Percentiles rank a stretch among this genome's conserved stretches.
Conservation (phyloP, 176 grass and related monocot species). For the Musa schizocarpa region DNA sequence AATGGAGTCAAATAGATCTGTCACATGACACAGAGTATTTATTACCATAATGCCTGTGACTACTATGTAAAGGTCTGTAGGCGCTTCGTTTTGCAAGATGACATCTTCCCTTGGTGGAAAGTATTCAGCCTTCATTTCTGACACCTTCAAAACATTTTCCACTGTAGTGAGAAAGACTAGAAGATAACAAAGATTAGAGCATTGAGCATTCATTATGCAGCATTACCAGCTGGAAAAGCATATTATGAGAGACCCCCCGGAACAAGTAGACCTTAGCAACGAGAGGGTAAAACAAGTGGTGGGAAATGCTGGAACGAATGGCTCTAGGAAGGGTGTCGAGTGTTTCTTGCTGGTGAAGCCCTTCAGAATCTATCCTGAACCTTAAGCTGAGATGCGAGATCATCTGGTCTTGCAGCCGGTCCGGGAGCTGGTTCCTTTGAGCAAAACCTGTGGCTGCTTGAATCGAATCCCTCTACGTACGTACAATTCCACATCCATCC, state of each 20-base stretch:
- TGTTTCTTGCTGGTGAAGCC: conserved; percentile 88
- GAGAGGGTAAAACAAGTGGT: conserved; percentile 59
- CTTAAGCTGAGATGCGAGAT: conserved; percentile 85
- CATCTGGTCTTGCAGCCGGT: conserved; percentile 83
- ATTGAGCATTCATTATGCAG: neutral
- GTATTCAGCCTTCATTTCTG: conserved; percentile 95
- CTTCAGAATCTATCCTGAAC: conserved; percentile 94
- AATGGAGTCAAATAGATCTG: no score
- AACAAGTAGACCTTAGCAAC: conserved; percentile 79
- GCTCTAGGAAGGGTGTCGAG: conserved; percentile 77
- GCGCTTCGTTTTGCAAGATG: conserved; percentile 87
- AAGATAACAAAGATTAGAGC: no score
- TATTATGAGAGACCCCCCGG: conserved; percentile 50
- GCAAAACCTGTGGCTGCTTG: conserved; percentile 84
- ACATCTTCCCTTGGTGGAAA: conserved; percentile 96
- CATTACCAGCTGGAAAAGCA: conserved; percentile 81
- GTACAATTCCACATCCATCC: neutral
- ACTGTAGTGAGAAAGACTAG: no score
- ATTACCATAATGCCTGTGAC: conserved; percentile 62
- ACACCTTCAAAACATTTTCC: conserved; percentile 32
- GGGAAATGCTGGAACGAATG: conserved; percentile 89
- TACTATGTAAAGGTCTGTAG: conserved; percentile 87
- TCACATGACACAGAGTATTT: no score
- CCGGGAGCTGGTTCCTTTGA: conserved; percentile 65
- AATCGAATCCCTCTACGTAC: conserved; percentile 68